phyloP scores from a whole-genome alignment of 805 yeast genomes.

The Millerozyma acaciae region DNA sequence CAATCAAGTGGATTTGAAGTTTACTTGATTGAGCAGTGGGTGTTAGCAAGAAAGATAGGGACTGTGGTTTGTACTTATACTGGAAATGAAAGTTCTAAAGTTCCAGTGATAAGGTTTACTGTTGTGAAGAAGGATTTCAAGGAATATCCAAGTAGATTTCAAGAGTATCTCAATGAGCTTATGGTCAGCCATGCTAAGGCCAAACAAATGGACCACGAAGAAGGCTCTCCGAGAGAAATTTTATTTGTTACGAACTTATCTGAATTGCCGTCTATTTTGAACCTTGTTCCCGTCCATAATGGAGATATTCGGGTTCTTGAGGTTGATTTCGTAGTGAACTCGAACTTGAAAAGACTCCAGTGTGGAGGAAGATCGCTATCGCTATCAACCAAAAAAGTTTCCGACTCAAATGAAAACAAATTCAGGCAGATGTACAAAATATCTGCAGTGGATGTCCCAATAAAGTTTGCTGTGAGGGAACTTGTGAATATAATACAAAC shows the following conservation, averaged over 20 bases:
- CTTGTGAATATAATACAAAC: conserved; percentile 72
- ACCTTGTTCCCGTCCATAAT: conserved; percentile 63
- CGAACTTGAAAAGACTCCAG: conserved; percentile 68
- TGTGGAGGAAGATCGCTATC: conserved; percentile 87
- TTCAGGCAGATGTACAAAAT: conserved; percentile 72
- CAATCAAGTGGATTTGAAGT: conserved; percentile 74
- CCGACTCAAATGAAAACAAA: conserved; percentile 77
- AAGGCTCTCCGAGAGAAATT: conserved; percentile 16
- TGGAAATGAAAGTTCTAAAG: conserved; percentile 67
- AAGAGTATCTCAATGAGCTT: conserved; percentile 62
- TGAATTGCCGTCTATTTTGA: conserved; percentile 69
- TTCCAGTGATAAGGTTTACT: conserved; percentile 56
- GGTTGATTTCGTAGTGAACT: conserved; percentile 64
- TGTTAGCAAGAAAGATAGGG: conserved; percentile 62
- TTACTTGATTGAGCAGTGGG: conserved; percentile 95
- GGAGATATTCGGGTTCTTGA: conserved; percentile 54
- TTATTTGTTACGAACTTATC: conserved; percentile 82
- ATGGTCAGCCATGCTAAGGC: conserved; percentile 64
- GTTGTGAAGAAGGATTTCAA: conserved; percentile 44
- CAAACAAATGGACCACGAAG: conserved; percentile 42
- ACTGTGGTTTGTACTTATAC: conserved; percentile 78
- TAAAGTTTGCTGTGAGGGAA: conserved; percentile 67
- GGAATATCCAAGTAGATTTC: conserved; percentile 50
- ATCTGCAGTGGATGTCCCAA: conserved; percentile 45
- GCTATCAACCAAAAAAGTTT: conserved; percentile 57